Conservation (phyloP, 805 yeast species). For the Saccharomycopsis sp. region DNA sequence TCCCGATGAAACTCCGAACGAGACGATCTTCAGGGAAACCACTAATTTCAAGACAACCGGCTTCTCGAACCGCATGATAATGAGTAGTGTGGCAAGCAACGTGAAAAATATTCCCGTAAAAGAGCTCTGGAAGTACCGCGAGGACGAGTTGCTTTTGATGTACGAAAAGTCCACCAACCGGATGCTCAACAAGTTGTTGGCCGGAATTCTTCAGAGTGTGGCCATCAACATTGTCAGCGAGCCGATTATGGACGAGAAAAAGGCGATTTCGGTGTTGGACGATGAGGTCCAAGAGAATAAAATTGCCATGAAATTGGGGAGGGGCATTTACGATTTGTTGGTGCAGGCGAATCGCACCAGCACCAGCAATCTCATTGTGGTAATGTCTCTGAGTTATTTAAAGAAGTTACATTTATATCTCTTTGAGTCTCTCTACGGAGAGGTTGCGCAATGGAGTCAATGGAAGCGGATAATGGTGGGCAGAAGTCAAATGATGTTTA, state of each 20-base stretch:
- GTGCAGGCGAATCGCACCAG: not conserved
- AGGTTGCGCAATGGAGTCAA: not conserved
- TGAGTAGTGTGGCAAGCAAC: constrained; percentile 16
- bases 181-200: constrained; percentile 11
- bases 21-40: constrained; percentile 12
- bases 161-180: constrained; percentile 11
- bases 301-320: not conserved
- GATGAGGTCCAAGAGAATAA: not conserved
- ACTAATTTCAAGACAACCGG: constrained; percentile 17
- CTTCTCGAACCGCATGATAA: constrained; percentile 17
- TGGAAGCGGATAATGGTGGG: constrained; percentile 6
- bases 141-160: constrained; percentile 10
- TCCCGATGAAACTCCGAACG: not conserved
- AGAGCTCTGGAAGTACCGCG: constrained; percentile 11
- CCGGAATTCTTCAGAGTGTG: constrained; percentile 13
- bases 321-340: not conserved
- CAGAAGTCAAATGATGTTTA: constrained; percentile 15
- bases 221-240: constrained; percentile 3
- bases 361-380: not conserved
- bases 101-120: constrained; percentile 13
- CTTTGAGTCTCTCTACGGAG: not conserved
- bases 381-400: not conserved
- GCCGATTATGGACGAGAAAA: not conserved
- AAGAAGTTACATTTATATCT: not conserved
- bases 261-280: not conserved